Conservation (phyloP, 2,329 filamentous ascomycete genomes). For the Pyrenophora tritici-repentis region DNA sequence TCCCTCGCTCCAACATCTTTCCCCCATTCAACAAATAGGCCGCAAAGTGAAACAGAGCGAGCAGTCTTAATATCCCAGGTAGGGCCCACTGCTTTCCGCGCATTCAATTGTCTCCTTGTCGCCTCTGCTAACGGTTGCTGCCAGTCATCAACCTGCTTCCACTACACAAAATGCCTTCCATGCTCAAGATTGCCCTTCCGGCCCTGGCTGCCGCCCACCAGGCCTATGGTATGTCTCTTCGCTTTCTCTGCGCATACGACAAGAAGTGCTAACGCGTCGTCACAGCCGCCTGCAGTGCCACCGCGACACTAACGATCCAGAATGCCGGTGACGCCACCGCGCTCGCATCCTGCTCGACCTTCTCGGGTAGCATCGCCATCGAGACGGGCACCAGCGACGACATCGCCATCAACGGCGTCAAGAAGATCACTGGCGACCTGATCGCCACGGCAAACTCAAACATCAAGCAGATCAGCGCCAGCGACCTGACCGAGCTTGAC, state of each 20-base stretch:
- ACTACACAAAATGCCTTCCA: conserved; percentile 53
- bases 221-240: conserved; percentile 54
- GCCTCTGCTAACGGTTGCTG: conserved; percentile 31
- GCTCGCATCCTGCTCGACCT: conserved; percentile 68
- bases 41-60: conserved; percentile 23
- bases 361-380: conserved; percentile 71
- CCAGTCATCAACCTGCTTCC: conserved; percentile 31
- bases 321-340: conserved; percentile 63
- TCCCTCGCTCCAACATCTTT: conserved; percentile 47
- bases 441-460: conserved; percentile 59
- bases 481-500: conserved; percentile 67
- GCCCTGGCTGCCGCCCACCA: conserved; percentile 59
- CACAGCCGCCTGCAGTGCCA: conserved; percentile 48
- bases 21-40: conserved; percentile 30
- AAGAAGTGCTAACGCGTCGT: conserved; percentile 20
- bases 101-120: conserved; percentile 20
- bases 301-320: conserved; percentile 63
- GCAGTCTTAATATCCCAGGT: conserved; percentile 47
- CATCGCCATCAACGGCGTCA: conserved; percentile 67
- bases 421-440: conserved; percentile 64
- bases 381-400: conserved; percentile 59
- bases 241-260: no score
- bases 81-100: conserved; percentile 21
- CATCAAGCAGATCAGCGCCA: conserved; percentile 67
- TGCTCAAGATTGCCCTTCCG: conserved; percentile 62